Evolutionary conservation across 129 eudicot species (phyloP).

Genomic region (Artemisia tridentata): DNA sequence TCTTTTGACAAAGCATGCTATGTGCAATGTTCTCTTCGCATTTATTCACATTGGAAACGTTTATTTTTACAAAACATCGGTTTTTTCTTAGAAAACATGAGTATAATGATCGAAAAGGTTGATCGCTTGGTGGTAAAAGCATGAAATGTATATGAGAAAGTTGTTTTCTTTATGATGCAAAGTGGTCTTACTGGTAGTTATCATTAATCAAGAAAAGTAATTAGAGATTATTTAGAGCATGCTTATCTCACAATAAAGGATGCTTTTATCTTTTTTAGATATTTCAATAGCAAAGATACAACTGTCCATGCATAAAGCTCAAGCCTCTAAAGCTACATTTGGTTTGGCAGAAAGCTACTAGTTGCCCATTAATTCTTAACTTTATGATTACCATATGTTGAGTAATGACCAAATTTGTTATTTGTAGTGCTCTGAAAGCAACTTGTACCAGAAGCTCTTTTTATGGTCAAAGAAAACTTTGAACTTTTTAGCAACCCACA

Average conservation of each 20-base stretch:
- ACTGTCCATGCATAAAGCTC: conserved; percentile 26
- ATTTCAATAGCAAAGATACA: conserved; percentile 23
- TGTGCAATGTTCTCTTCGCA: background rate
- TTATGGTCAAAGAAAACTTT: conserved; percentile 34
- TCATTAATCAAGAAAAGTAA: conserved; percentile 27
- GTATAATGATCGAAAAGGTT: background rate
- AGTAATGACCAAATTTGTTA: conserved; percentile 32
- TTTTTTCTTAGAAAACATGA: background rate
- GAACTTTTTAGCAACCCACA: conserved; percentile 44
- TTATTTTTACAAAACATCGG: too few relatives aligned
- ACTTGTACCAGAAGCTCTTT: conserved; percentile 43
- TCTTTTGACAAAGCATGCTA: conserved; percentile 9
- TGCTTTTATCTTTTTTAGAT: conserved; percentile 29
- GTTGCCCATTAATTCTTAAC: conserved; percentile 1
- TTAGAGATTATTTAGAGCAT: conserved; percentile 21
- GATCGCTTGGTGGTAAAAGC: background rate
- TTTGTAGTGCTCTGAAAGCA: conserved; percentile 36
- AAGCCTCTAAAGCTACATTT: conserved; percentile 19
- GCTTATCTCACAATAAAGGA: conserved; percentile 24
- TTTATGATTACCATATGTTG: conserved; percentile 16
- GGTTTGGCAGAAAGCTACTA: conserved; percentile 22
- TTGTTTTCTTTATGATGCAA: conserved; percentile 19
- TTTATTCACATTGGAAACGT: background rate
- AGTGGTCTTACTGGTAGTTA: conserved; percentile 33
- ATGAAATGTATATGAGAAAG: background rate